Percentiles rank a stretch among this genome's conserved stretches.
Evolutionary conservation across 495 filamentous ascomycete genomes (phyloP).

Genomic region (Elaphomyces granulatus): DNA sequence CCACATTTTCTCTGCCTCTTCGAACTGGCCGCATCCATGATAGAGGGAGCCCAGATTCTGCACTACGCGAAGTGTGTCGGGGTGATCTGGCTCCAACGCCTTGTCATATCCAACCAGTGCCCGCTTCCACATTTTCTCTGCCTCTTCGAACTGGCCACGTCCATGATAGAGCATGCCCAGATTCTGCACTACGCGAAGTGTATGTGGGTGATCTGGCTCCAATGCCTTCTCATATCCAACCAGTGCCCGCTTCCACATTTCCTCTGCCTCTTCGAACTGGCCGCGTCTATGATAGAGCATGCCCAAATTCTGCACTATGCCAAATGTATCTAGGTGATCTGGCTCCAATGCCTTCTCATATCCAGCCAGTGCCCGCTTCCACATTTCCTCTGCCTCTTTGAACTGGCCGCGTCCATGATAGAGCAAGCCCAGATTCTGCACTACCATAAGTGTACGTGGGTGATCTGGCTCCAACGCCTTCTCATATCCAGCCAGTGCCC

Average conservation of each 20-base stretch:
- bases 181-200: too few relatives aligned
- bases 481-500: slow-evolving; percentile 8
- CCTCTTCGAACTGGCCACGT: too few relatives aligned
- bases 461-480: slow-evolving; percentile 15
- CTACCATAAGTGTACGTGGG: slow-evolving; percentile 11
- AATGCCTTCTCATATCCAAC: slow-evolving; percentile 18
- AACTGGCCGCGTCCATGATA: slow-evolving; percentile 9
- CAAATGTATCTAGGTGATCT: too few relatives aligned
- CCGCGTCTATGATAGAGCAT: slow-evolving; percentile 8
- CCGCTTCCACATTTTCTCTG: too few relatives aligned
- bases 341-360: slow-evolving; percentile 20
- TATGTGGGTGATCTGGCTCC: too few relatives aligned
- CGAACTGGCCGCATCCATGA: slow-evolving; percentile 17
- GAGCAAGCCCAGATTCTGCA: slow-evolving; percentile 10
- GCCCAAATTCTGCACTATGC: slow-evolving; percentile 11
- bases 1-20: slow-evolving; percentile 18
- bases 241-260: slow-evolving; percentile 6
- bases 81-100: too few relatives aligned
- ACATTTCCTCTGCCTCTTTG: too few relatives aligned
- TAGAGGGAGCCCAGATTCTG: too few relatives aligned
- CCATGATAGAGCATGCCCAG: too few relatives aligned
- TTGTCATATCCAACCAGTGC: too few relatives aligned
- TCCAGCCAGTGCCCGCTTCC: too few relatives aligned
- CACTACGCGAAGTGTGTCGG: too few relatives aligned
- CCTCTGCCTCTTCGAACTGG: slow-evolving; percentile 22